Conservation (phyloP, 1,284 basidiomycete species). For the Microbotryum intermedium region DNA sequence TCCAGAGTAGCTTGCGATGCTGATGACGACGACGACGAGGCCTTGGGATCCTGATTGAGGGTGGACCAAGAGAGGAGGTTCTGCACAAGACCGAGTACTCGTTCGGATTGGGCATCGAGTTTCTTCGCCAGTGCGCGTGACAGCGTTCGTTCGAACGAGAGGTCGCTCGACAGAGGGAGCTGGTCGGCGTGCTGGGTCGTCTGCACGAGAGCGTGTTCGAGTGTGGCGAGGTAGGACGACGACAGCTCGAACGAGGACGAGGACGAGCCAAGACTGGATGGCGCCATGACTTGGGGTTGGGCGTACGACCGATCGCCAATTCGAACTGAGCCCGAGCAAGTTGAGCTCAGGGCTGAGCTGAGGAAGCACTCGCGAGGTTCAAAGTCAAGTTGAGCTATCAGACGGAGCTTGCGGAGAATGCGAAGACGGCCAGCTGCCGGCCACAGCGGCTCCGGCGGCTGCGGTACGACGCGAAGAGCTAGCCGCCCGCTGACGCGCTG, state of each 20-base stretch:
- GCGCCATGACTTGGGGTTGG: not conserved
- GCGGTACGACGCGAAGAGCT: too few relatives aligned
- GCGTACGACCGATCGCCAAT: not conserved
- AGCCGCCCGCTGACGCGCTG: too few relatives aligned
- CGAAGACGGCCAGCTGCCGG: too few relatives aligned
- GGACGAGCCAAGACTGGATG: not conserved
- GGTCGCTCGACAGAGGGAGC: constrained; percentile 25
- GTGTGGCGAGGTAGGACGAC: constrained; percentile 4
- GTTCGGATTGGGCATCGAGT: constrained; percentile 22
- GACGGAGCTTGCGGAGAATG: too few relatives aligned
- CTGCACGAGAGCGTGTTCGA: constrained; percentile 13
- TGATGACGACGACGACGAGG: constrained; percentile 38
- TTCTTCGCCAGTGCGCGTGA: constrained; percentile 23
- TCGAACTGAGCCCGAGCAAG: not conserved
- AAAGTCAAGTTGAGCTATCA: too few relatives aligned
- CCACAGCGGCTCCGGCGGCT: too few relatives aligned
- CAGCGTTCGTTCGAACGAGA: constrained; percentile 31
- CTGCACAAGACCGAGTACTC: constrained; percentile 51
- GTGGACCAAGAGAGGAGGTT: constrained; percentile 51
- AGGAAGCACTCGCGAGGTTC: too few relatives aligned
- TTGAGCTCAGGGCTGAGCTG: too few relatives aligned
- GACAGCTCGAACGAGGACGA: not conserved
- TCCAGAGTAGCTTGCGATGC: constrained; percentile 40
- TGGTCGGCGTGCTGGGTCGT: constrained; percentile 18
- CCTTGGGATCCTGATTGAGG: constrained; percentile 2